phyloP scores from a whole-genome alignment of 805 yeast genomes.

The Aciculoconidium aculeatum region DNA sequence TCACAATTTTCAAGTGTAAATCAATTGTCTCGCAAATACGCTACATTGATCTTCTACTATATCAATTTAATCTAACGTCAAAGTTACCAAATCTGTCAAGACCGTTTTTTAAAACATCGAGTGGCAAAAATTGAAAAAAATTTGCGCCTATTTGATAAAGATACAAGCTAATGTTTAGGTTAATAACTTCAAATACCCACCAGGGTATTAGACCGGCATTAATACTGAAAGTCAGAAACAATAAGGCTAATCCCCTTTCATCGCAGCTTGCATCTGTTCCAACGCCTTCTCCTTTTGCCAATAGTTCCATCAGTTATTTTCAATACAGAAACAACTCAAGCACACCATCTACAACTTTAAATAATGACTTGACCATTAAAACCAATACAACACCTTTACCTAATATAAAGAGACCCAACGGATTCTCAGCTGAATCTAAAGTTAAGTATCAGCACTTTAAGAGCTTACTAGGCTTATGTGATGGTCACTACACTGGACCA shows the following conservation, averaged over 20 bases:
- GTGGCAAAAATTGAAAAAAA: too few species aligned
- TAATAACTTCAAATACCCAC: constrained; percentile 32
- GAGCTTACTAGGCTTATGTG: constrained; percentile 21
- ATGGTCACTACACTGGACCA: too few species aligned
- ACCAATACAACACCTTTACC: neutral
- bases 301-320: constrained; percentile 1
- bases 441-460: constrained; percentile 22
- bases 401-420: constrained; percentile 1
- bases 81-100: too few species aligned
- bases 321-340: constrained; percentile 6
- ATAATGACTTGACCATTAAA: neutral
- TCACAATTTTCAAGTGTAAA: too few species aligned
- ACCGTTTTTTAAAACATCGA: too few species aligned
- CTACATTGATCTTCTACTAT: too few species aligned
- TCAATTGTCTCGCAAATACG: too few species aligned
- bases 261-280: constrained; percentile 3
- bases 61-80: too few species aligned
- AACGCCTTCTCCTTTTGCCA: neutral
- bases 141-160: too few species aligned
- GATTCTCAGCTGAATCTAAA: constrained; percentile 9
- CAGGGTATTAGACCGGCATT: constrained; percentile 32
- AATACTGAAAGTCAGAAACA: constrained; percentile 31
- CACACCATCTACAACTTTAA: constrained; percentile 1
- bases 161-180: constrained; percentile 41
- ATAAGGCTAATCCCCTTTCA: constrained; percentile 10